Conservation (phyloP, 441 rosid genomes). For the Erodium texanum region DNA sequence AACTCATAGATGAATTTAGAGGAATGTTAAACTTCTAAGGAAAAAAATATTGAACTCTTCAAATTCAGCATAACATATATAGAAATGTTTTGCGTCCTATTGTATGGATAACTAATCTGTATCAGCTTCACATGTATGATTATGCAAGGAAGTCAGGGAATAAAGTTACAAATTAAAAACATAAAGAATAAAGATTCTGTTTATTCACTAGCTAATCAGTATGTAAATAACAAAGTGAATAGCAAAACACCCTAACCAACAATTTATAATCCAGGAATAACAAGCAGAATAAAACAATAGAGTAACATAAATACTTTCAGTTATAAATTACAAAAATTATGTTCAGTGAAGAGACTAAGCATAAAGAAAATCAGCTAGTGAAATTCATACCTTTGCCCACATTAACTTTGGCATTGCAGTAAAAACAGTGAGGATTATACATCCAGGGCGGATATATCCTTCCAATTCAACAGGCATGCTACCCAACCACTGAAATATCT, state of each 20-base stretch:
- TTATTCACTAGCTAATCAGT: neutral
- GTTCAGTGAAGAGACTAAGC: conserved; percentile 6
- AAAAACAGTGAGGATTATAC: conserved; percentile 82
- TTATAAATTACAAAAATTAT: neutral
- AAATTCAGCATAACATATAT: no score
- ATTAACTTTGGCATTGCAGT: conserved; percentile 75
- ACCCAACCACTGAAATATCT: conserved; percentile 94
- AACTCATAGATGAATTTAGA: no score
- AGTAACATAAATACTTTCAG: neutral
- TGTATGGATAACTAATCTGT: no score
- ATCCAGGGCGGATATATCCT: conserved; percentile 95
- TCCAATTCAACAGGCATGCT: conserved; percentile 96
- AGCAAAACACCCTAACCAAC: neutral
- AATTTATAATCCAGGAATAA: neutral
- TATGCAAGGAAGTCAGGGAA: no score
- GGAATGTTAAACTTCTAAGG: no score
- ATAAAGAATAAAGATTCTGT: neutral
- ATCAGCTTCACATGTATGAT: no score
- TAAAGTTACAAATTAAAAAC: no score
- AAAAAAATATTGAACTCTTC: no score
- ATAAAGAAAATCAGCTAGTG: neutral
- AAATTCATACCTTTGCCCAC: conserved; percentile 69
- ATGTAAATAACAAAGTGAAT: neutral
- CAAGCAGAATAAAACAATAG: neutral
- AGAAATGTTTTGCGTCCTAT: no score